Percentiles rank a stretch among this genome's conserved stretches.
phyloP scores from a whole-genome alignment of 75 land plant genomes.

The Larix kaempferi region DNA sequence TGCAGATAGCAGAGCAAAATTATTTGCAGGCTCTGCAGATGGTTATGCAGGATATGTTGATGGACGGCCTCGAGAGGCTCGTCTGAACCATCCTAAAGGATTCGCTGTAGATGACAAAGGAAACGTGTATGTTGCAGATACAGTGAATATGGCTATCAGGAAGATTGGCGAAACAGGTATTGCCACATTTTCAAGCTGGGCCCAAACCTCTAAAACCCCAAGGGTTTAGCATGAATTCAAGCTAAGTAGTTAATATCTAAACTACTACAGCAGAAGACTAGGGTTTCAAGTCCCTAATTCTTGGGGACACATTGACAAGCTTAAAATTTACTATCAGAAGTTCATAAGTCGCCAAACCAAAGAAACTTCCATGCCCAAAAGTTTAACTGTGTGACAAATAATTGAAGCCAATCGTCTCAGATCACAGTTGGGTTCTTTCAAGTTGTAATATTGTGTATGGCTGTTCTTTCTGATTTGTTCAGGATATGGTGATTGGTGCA shows the following conservation, averaged over 20 bases:
- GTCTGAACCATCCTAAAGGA: constrained; percentile 75
- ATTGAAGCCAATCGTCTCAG: background rate
- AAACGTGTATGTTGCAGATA: constrained; percentile 80
- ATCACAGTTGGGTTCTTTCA: background rate
- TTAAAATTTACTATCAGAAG: background rate
- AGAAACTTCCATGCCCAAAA: too few species aligned
- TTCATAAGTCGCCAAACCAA: too few species aligned
- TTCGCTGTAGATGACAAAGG: constrained; percentile 69
- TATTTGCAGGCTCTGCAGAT: constrained; percentile 70
- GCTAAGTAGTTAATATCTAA: background rate
- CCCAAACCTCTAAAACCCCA: background rate
- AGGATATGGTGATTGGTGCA: constrained; percentile 11
- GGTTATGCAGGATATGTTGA: constrained; percentile 82
- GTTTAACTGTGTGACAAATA: too few species aligned
- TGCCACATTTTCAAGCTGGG: background rate
- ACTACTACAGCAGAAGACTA: background rate
- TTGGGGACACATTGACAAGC: background rate
- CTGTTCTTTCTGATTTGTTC: background rate
- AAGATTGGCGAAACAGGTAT: constrained; percentile 74
- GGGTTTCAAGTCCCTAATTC: background rate
- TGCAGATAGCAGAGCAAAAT: constrained; percentile 69
- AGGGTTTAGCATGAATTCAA: background rate
- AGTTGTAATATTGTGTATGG: background rate
- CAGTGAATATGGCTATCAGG: constrained; percentile 76
- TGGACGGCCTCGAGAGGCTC: constrained; percentile 62